Evolutionary conservation across 805 yeast species (phyloP).

Genomic region (Kazachstania bromeliacearum): DNA sequence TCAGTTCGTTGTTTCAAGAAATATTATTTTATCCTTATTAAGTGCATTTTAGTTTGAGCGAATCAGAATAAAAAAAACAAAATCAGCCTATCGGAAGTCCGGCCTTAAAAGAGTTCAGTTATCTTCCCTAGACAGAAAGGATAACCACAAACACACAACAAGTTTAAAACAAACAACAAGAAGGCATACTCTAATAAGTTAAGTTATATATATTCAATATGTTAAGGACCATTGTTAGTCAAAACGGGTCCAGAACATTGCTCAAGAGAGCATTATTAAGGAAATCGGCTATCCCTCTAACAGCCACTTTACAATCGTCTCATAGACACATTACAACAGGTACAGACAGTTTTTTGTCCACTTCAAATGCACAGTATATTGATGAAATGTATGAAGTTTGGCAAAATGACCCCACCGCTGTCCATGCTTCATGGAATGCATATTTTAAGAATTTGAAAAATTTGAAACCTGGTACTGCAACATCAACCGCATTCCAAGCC

Average conservation of each 20-base stretch:
- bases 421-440: conserved; percentile 94
- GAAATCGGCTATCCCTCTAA: not conserved
- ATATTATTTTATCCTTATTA: too few relatives aligned
- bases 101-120: too few relatives aligned
- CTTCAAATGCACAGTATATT: conserved; percentile 81
- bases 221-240: not conserved
- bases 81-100: too few relatives aligned
- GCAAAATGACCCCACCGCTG: conserved; percentile 82
- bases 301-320: not conserved
- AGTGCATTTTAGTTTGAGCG: too few relatives aligned
- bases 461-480: conserved; percentile 44
- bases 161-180: too few relatives aligned
- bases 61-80: too few relatives aligned
- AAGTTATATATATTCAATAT: too few relatives aligned
- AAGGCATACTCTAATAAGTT: too few relatives aligned
- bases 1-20: too few relatives aligned
- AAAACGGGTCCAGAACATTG: not conserved
- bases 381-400: conserved; percentile 98
- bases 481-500: conserved; percentile 70
- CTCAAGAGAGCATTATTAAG: not conserved
- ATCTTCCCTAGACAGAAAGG: too few relatives aligned
- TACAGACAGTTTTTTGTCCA: conserved; percentile 67
- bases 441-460: conserved; percentile 86
- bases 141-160: too few relatives aligned
- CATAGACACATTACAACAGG: conserved; percentile 5